Evolutionary conservation across 192 early-diverging fungal genomes (phyloP), one percentile per base, ranked within the genome.

Genomic region (Backusella mclennaniae): DNA sequence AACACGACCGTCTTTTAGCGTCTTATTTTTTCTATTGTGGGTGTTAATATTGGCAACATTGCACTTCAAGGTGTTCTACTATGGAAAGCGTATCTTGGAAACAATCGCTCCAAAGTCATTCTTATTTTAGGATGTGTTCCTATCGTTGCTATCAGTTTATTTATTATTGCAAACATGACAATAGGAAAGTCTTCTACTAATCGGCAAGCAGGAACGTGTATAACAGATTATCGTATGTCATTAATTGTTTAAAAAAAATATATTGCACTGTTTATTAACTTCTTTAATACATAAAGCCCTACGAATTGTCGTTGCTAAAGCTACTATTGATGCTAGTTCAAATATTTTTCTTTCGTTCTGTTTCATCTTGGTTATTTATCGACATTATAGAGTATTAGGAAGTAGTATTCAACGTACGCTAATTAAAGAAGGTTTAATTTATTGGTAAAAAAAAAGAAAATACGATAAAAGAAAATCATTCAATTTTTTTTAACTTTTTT

Each of bases 51-150:
- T 15, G 80, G 59, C 17, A 74, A 82, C 35, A 72, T 82, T 6
- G 46, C 73, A 7, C 42, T 82, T 14, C 76, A 78, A 72, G 21
- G 26, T 4, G 74, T 82, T 6, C 42, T 82, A 4, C 23, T 82
- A 46, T 82, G 80, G 76, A 82, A 82, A 66, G 80, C 80, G 4
- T 82, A 78, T 17, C 52, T 82, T 4, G 76, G 80, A 19, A 74
- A 82, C 49, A 74, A 75, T 29, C 76, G 76, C 19, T 82, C 80
- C 14, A 77, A 67, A 17, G 29, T 77, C 29, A 70, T 82, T 59
- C 35, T 82, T 3, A 12, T 71, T 0, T 15, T 78, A 2, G 80
- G 80, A 0, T 29, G 33, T 41, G 4, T 78, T 2, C 80, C 80
- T 29, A 49, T 82, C 2, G 2, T 77, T 14, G 80, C 73, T 23